These are phyloP conservation scores for Nasturtium officinale DNA, from an alignment of 345 rosid species.

Conservation along the genomic window DNA sequence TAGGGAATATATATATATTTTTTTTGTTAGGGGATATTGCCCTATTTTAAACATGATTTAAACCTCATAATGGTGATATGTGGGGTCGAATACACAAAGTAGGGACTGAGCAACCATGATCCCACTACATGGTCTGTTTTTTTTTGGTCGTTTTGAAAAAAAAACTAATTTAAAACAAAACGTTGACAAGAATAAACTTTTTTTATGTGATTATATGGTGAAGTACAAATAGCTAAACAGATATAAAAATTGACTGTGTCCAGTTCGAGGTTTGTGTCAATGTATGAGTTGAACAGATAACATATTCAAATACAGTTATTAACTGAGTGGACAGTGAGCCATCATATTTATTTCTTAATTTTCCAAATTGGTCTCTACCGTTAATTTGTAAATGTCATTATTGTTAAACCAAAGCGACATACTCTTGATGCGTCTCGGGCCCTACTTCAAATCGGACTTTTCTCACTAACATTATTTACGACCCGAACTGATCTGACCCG, in stretches of 20 bases:
- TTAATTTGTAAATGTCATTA: too few relatives aligned
- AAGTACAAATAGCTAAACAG: too few relatives aligned
- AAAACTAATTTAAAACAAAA: too few relatives aligned
- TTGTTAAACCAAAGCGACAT: constrained; percentile 3
- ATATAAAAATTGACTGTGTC: too few relatives aligned
- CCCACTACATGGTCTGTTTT: too few relatives aligned
- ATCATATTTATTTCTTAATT: too few relatives aligned
- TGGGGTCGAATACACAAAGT: neutral
- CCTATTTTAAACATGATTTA: neutral
- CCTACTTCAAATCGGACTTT: constrained; percentile 25
- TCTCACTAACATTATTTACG: constrained; percentile 10
- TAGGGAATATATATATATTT: too few relatives aligned
- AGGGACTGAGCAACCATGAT: neutral
- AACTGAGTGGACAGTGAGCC: too few relatives aligned
- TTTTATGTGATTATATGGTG: neutral
- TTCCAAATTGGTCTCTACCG: too few relatives aligned
- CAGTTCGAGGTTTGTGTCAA: too few relatives aligned
- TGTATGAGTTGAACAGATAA: neutral
- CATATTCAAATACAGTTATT: neutral
- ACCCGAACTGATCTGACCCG: neutral
- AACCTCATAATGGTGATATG: neutral
- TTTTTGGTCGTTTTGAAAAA: too few relatives aligned
- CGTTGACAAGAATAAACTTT: too few relatives aligned
- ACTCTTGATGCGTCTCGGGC: neutral
- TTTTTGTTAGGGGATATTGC: neutral